Percentiles rank a stretch among this genome's conserved stretches.
phyloP scores from a whole-genome alignment of 495 filamentous ascomycete genomes.

The Lepidopterella palustris region DNA sequence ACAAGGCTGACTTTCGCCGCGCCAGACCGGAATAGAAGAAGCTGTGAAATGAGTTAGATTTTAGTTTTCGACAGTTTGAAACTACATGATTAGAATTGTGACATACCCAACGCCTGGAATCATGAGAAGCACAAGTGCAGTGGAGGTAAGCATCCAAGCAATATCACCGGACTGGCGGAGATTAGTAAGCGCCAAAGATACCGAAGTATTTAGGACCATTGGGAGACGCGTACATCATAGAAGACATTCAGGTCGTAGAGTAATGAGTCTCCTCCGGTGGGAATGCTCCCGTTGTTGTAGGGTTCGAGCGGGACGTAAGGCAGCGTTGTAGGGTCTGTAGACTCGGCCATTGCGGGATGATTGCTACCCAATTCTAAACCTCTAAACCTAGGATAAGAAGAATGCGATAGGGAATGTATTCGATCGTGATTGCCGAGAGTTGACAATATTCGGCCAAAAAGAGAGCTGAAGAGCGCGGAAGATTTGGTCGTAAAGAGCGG shows the following conservation, averaged over 20 bases:
- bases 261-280: constrained; percentile 67
- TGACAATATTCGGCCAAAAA: not conserved
- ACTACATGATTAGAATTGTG: not conserved
- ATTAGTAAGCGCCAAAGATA: constrained; percentile 8
- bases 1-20: constrained; percentile 90
- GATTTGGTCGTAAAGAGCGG: constrained; percentile 15
- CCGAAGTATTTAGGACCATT: not conserved
- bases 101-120: constrained; percentile 85
- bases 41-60: constrained; percentile 38
- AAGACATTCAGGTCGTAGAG: constrained; percentile 69
- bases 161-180: constrained; percentile 69
- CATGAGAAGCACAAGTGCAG: constrained; percentile 93
- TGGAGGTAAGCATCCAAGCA: constrained; percentile 80
- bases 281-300: constrained; percentile 53
- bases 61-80: not conserved
- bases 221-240: constrained; percentile 44
- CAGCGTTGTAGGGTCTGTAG: not conserved
- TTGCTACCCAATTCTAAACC: not conserved
- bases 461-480: not conserved
- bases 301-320: constrained; percentile 13
- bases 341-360: constrained; percentile 3
- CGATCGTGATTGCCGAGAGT: not conserved
- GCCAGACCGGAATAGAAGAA: constrained; percentile 99
- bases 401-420: constrained; percentile 13
- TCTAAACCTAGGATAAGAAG: not conserved